Percentiles rank a stretch among this genome's conserved stretches.
Conservation (phyloP, 768 basidiomycete genomes). For the Chiua virens region DNA sequence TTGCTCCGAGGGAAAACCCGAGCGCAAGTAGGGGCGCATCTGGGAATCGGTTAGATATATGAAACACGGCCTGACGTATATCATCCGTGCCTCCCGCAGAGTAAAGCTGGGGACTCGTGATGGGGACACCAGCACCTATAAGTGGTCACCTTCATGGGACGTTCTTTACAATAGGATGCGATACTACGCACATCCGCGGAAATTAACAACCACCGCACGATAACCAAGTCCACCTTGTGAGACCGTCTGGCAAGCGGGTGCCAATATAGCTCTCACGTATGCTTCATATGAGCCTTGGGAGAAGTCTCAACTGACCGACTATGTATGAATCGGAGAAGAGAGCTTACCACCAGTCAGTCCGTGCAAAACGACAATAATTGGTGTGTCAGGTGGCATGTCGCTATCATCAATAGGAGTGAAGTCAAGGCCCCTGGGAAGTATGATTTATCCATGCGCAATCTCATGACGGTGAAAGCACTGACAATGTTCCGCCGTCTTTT, state of each 20-base stretch:
- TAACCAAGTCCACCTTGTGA: conserved; percentile 87
- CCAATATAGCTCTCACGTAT: conserved; percentile 83
- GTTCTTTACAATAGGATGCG: conserved; percentile 2
- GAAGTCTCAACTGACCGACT: conserved; percentile 4
- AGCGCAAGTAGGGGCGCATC: conserved; percentile 80
- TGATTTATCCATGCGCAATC: background rate
- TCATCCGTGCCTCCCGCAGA: conserved; percentile 91
- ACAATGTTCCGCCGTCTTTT: conserved; percentile 35
- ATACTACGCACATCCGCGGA: conserved; percentile 75
- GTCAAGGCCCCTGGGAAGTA: conserved; percentile 30
- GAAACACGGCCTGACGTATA: conserved; percentile 75
- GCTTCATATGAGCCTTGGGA: conserved; percentile 79
- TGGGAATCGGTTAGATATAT: conserved; percentile 72
- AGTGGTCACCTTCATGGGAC: conserved; percentile 10
- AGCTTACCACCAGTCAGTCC: conserved; percentile 33
- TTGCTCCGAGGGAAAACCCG: conserved; percentile 93
- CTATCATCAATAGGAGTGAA: conserved; percentile 29
- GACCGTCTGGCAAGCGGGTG: conserved; percentile 66
- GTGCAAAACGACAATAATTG: conserved; percentile 33
- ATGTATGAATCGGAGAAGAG: background rate
- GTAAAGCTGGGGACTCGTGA: conserved; percentile 83
- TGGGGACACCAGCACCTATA: conserved; percentile 78
- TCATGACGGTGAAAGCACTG: conserved; percentile 9
- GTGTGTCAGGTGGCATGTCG: conserved; percentile 24
- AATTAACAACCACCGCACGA: conserved; percentile 88